Evolutionary conservation across 495 filamentous ascomycete genomes (phyloP), one percentile per base, ranked within the genome.

Genomic region (Sabuloglossum arenarium): DNA sequence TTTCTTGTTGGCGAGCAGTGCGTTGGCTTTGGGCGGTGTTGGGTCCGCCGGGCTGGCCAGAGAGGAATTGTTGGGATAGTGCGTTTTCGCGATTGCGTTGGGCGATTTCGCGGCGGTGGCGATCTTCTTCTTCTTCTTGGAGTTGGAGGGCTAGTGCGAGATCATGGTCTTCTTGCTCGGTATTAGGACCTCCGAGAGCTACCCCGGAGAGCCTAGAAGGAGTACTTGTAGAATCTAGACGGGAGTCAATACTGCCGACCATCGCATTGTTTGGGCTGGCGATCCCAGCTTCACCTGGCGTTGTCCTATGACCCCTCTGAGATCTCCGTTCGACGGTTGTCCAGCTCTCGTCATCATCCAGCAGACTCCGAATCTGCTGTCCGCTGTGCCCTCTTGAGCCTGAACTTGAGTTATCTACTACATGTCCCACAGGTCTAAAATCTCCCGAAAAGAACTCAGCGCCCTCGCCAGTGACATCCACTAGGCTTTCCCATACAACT

Each of bases 401-500:
- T 16, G 10, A 19, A 9, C n/a, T 31, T 1, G 21, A 6, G 23
- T 46, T 42, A 16, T 50, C 29, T 16, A 51, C 1, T 19, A 19
- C 64, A 60, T 79, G 71, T 23, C 88, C 81, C 19, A 97, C 87
- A 5, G 82, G 71, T 24, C 87, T 79, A 70, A 96, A 96, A 65
- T 96, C 91, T 11, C 91, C 91, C 11, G 86, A 81, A 57, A 86
- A 85, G 62, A 94, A 88, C 62, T 88, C 85, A 21, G 84, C 77
- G 25, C 77, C 77, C 58, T 84, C 79, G n/a, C 90, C 91, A 54
- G 78, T 86, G 34, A 95, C 79, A 61, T 96, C 90, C 16, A 84
- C 83, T 3, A 98, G 75, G 16, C 80, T 86, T 69, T 98, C 90
- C 89, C 91, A 98, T 10, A 98, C 87, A 9, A 97, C 79, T 69